These are phyloP conservation scores for Ceratocystis huliohia DNA, from an alignment of 2,329 filamentous ascomycete genomes.

Conservation along the genomic window DNA sequence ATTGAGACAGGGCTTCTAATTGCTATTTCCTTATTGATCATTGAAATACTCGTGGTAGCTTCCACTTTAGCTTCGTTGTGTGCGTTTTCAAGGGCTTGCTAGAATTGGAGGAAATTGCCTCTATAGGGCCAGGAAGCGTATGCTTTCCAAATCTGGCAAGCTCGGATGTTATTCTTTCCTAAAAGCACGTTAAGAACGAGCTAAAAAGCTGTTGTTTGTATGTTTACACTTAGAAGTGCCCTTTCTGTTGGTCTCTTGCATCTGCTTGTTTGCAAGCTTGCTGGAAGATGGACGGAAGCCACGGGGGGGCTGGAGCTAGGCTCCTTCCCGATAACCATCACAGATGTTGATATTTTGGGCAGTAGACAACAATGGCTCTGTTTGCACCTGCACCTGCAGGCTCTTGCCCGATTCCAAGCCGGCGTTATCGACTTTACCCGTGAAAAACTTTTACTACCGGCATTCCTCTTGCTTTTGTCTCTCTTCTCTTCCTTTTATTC, in stretches of 20 bases:
- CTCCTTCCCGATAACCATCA: neutral
- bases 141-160: neutral
- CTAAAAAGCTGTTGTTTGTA: neutral
- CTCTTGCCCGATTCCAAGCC: neutral
- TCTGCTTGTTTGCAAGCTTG: no score
- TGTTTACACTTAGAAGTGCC: neutral
- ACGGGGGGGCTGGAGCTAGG: neutral
- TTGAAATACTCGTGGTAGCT: neutral
- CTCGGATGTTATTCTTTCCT: neutral
- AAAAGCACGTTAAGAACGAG: neutral
- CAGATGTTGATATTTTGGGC: neutral
- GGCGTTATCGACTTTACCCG: neutral
- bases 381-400: neutral
- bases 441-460: neutral
- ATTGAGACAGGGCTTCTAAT: neutral
- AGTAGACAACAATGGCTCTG: neutral
- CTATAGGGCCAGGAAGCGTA: neutral
- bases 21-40: neutral
- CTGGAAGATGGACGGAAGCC: neutral
- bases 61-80: neutral
- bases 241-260: no score
- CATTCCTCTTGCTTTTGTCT: neutral
- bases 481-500: neutral
- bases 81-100: neutral
- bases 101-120: neutral